These are phyloP conservation scores for Amphicarpaea edgeworthii DNA, from an alignment of 306 rosid species.

Conservation along the genomic window DNA sequence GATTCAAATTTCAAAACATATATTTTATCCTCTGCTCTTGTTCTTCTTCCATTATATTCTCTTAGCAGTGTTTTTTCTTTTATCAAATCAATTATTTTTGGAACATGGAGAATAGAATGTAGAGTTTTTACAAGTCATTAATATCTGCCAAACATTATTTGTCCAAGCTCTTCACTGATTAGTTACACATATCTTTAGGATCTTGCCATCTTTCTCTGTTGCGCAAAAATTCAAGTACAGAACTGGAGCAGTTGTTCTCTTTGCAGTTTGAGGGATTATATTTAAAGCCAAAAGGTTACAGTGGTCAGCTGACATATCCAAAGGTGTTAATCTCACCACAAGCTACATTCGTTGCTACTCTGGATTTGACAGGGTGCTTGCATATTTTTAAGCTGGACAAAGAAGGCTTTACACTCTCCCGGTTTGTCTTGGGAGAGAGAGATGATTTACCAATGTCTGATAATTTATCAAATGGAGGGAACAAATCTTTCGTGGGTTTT, in stretches of 20 bases:
- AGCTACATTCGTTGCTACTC: constrained; percentile 78
- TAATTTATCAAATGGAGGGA: constrained; percentile 50
- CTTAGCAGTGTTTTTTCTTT: constrained; percentile 25
- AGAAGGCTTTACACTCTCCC: constrained; percentile 65
- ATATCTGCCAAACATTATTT: constrained; percentile 27
- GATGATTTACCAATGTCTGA: constrained; percentile 47
- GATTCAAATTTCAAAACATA: constrained; percentile 32
- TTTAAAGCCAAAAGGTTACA: constrained; percentile 65
- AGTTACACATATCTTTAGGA: constrained; percentile 56
- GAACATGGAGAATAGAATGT: constrained; percentile 34
- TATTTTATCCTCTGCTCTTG: constrained; percentile 22
- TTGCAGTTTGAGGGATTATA: constrained; percentile 77
- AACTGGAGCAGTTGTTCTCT: constrained; percentile 70
- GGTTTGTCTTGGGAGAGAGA: constrained; percentile 54
- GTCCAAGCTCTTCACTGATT: constrained; percentile 33
- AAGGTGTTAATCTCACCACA: constrained; percentile 87
- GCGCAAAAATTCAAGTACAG: constrained; percentile 61
- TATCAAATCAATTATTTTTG: constrained; percentile 17
- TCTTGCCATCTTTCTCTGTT: constrained; percentile 80
- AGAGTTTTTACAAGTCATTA: constrained; percentile 17
- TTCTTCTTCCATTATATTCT: constrained; percentile 25
- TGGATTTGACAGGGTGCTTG: constrained; percentile 80
- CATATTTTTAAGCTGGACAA: constrained; percentile 75
- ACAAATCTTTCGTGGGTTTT: constrained; percentile 59
- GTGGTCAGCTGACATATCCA: constrained; percentile 69